Evolutionary conservation across 208 protist species (phyloP).

Genomic region (Trypanosomatidae sp.): DNA sequence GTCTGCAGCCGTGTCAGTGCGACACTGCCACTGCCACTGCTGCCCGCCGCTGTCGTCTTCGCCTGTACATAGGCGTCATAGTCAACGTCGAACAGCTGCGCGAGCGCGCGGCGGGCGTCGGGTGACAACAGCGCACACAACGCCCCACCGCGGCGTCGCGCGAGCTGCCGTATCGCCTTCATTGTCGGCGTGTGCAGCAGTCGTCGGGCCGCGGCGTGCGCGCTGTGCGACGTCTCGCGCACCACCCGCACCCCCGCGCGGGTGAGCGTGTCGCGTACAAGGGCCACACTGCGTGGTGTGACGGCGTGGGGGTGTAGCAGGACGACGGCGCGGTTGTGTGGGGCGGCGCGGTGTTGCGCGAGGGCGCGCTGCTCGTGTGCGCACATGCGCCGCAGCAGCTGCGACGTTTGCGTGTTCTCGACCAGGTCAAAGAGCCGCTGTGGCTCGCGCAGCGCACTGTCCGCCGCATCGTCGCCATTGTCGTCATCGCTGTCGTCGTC

Average conservation of each 20-base stretch:
- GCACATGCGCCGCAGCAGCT: slow-evolving; percentile 15
- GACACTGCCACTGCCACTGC: too few relatives aligned
- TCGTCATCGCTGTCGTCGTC: neutral
- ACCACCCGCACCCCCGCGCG: slow-evolving; percentile 10
- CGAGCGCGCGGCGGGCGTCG: slow-evolving; percentile 3
- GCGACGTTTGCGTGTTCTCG: slow-evolving; percentile 8
- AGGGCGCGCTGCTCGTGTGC: slow-evolving; percentile 11
- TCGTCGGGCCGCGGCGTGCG: slow-evolving; percentile 6
- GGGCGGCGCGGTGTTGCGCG: slow-evolving; percentile 2
- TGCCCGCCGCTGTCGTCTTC: too few relatives aligned
- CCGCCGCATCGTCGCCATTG: neutral
- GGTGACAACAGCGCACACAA: slow-evolving; percentile 6
- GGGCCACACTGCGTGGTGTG: slow-evolving; percentile 10
- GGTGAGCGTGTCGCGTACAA: slow-evolving; percentile 15
- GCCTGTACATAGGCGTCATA: too few relatives aligned
- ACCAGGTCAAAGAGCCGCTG: slow-evolving; percentile 1
- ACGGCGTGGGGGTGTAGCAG: slow-evolving; percentile 35
- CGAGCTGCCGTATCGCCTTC: slow-evolving; percentile 6
- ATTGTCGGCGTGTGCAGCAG: slow-evolving; percentile 13
- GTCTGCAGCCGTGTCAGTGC: too few relatives aligned
- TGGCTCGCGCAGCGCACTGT: neutral
- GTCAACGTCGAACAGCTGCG: slow-evolving; percentile 8
- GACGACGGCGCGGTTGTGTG: slow-evolving; percentile 21
- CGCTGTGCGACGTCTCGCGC: slow-evolving; percentile 18
- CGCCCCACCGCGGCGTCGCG: slow-evolving; percentile 2